Evolutionary conservation across 1,284 basidiomycete genomes (phyloP), one percentile per base, ranked within the genome.

Genomic region (Baeospora myosura): DNA sequence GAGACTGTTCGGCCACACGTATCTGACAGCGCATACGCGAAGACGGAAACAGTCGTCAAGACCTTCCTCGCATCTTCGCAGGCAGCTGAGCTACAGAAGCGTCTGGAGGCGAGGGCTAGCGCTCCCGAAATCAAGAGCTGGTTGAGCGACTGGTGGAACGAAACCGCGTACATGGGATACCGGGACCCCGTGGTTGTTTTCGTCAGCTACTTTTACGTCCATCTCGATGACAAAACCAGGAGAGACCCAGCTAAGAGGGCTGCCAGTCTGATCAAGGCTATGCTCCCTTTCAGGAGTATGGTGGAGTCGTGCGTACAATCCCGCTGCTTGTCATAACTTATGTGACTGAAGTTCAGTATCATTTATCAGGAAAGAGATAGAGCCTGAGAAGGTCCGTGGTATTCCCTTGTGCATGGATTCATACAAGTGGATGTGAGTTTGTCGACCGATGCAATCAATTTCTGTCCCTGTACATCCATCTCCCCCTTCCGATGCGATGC

Each of bases 81-180:
- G 43, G 79, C 83, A 5, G 72, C 75, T 31, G 47, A 53, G 45
- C 16, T 41, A 3, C 44, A 51, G 40, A 37, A 50, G 25, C 25
- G 48, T 26, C 29, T 49, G 26, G 36, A 48, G 37, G 34, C 48
- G 10, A 12, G 49, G 28, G 47, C 90, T 0, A 64, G 69, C 0
- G 71, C 76, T n/a, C 70, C 75, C 0, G 60, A 60, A 11, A 63
- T 66, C 39, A 77, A 78, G 52, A 94, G 75, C 68, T 99, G 95
- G 95, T 73, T 99, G 24, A 75, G 76, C 42, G 91, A 96, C 44
- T 98, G 95, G 95, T 99, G 95, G 95, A 96, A 98, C 63, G 90
- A 97, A 31, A 76, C 64, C 6, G 94, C 93, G 18, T 89, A 88
- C 58, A 85, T 88, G 81, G 81, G 67, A 3, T 88, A 88, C 55